Conservation (phyloP, 2,329 filamentous ascomycete genomes). For the Fusarium poae region DNA sequence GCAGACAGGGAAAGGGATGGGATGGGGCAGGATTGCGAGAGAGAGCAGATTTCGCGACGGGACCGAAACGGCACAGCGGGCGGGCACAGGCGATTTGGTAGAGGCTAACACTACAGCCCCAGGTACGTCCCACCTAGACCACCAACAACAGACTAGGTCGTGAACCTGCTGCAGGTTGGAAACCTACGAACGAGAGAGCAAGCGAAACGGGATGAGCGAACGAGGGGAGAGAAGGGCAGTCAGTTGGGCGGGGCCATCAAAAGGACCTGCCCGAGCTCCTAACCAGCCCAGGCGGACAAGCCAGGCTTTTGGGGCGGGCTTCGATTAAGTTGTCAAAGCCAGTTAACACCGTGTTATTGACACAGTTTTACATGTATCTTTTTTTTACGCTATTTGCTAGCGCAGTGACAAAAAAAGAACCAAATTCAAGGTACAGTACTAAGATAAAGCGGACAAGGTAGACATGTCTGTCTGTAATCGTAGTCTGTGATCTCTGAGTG, state of each 20-base stretch:
- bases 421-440: neutral
- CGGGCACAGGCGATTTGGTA: conserved; percentile 31
- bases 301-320: conserved; percentile 34
- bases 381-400: conserved; percentile 8
- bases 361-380: conserved; percentile 36
- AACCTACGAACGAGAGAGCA: conserved; percentile 24
- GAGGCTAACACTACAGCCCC: conserved; percentile 4
- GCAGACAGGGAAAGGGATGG: conserved; percentile 39
- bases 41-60: conserved; percentile 44
- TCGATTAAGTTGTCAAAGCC: conserved; percentile 17
- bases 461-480: no score
- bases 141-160: conserved; percentile 3
- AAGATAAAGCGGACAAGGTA: no score
- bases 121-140: conserved; percentile 7
- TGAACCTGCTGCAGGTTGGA: conserved; percentile 6
- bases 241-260: conserved; percentile 32
- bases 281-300: conserved; percentile 4
- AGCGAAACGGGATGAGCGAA: conserved; percentile 32
- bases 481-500: conserved; percentile 1
- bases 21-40: neutral
- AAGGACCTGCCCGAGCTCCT: conserved; percentile 29
- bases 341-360: conserved; percentile 29
- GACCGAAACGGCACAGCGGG: conserved; percentile 32
- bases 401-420: neutral
- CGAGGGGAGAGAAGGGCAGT: conserved; percentile 22